Base-by-base conservation (phyloP, 2,329 filamentous ascomycete species). In the Exserohilum rostratum region DNA sequence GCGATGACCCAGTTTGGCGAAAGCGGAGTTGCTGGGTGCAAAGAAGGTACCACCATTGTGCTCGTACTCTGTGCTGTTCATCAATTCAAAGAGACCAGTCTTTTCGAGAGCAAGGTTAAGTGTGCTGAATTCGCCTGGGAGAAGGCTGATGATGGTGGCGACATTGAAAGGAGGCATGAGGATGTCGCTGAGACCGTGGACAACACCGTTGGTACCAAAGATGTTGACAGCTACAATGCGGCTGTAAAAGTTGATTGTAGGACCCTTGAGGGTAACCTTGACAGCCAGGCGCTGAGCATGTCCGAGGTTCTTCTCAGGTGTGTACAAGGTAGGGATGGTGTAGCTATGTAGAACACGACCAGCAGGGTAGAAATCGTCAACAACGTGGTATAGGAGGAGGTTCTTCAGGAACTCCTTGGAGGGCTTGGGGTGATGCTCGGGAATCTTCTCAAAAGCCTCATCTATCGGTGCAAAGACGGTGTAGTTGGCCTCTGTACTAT, bases 391-490 rank as follows among this genome's bases (percentile, higher is more conserved):
- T 40, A 83, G 76, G 1, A 96, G 76, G 5, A 93, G 70, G 48
- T 82, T 80, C 77, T 90, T 85, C 57, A 96, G 72, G 40, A 87
- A 76, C 65, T 93, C 87, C 74, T 91, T 88, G 52, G 83, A 82
- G 4, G 87, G 87, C 76, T 90, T 86, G 66, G 73, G 76, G 47
- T 76, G 78, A 55, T 83, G 76, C 57, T 83, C 75, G 0, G 83
- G 83, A 46, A 86, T 81, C 76, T 83, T 85, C 54, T 88, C 85
- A 65, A 97, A 93, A 0, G 91, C 91, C 45, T 82, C 78, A 71
- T 96, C 86, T 1, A 85, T 86, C 0, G 93, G 93, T 2, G 90
- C 89, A 67, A 96, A 96, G 46, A 95, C 76, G 0, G 93, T 96
- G 68, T 88, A 85, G 74, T 93, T 93, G 18, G 84, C 80, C 31